A percentile compares a stretch with the other conserved stretches of the same genome.
Conservation (phyloP, 345 rosid genomes). For the Gossypium anomalum region DNA sequence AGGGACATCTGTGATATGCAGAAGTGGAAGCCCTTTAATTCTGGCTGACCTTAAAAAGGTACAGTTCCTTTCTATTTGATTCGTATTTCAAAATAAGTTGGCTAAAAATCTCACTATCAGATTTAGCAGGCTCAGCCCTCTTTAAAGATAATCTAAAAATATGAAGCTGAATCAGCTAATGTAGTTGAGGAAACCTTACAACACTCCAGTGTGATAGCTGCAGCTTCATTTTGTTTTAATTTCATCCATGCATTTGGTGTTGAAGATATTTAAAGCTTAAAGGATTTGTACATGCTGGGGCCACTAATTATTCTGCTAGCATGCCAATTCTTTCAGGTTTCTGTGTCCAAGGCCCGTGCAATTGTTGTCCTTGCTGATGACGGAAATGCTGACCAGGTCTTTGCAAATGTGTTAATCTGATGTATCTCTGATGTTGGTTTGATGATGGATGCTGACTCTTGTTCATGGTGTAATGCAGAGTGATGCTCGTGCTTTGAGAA, state of each 20-base stretch:
- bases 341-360: slow-evolving; percentile 74
- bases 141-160: neutral
- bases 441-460: slow-evolving; percentile 18
- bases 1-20: slow-evolving; percentile 67
- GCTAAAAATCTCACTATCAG: neutral
- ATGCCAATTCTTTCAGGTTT: slow-evolving; percentile 38
- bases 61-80: neutral
- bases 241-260: neutral
- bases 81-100: slow-evolving; percentile 9
- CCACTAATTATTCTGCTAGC: slow-evolving; percentile 14
- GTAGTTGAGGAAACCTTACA: neutral
- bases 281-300: neutral
- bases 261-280: slow-evolving; percentile 1
- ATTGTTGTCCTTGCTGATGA: slow-evolving; percentile 70
- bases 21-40: slow-evolving; percentile 72
- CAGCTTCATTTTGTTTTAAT: slow-evolving; percentile 6
- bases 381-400: slow-evolving; percentile 84
- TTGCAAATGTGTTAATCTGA: slow-evolving; percentile 8
- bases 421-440: slow-evolving; percentile 11
- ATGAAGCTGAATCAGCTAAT: neutral
- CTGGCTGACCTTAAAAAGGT: slow-evolving; percentile 72
- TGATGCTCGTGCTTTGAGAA: slow-evolving; percentile 78
- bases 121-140: neutral
- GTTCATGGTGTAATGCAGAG: slow-evolving; percentile 40
- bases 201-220: neutral